Evolutionary conservation across 2,329 filamentous ascomycete species (phyloP), one percentile per base, ranked within the genome.

Genomic region (Aspergillus tanneri): DNA sequence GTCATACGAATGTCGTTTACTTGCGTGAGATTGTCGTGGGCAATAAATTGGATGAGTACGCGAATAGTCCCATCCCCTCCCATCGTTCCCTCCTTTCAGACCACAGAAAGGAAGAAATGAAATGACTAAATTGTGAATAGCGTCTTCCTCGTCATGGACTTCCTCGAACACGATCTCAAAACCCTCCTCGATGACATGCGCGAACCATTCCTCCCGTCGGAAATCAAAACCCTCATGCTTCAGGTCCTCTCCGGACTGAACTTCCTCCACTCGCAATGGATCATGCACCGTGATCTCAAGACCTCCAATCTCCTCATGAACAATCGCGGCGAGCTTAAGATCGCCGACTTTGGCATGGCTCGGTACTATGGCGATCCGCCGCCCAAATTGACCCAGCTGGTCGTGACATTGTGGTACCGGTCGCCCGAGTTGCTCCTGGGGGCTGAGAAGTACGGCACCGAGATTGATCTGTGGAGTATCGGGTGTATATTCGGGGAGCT

Each of bases 331-430:
- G 85, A 88, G 67, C 85, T 99, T 70, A 96, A 96, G 71, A 86
- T 99, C 55, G 93, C 93, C 51, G 93, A 99, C 72, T 99, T 99
- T 66, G 93, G 93, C 68, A 96, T 99, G 90, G 92, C 93, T 3
- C 83, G 93, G 22, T 93, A 93, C 72, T 87, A 88, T 47, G 87
- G 87, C 42, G 84, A 89, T 58, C 90, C 92, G 3, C 77, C 84
- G 0, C 80, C 84, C 1, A 86, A 87, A 54, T 79, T 97, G 51
- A 97, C 93, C 2, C 87, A 92, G 65, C 82, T 97, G 38, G 93
- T 99, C 53, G 92, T 97, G 14, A 99, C 93, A 5, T 80, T 99
- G 5, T 99, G 93, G 93, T 99, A 99, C 69, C 88, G 93, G 47
- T 81, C 88, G 0, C 93, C 93, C 0, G 93, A 97, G 71, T 80